Evolutionary conservation across 495 filamentous ascomycete genomes (phyloP), one percentile per base, ranked within the genome.

Genomic region (Coniosporium apollinis): DNA sequence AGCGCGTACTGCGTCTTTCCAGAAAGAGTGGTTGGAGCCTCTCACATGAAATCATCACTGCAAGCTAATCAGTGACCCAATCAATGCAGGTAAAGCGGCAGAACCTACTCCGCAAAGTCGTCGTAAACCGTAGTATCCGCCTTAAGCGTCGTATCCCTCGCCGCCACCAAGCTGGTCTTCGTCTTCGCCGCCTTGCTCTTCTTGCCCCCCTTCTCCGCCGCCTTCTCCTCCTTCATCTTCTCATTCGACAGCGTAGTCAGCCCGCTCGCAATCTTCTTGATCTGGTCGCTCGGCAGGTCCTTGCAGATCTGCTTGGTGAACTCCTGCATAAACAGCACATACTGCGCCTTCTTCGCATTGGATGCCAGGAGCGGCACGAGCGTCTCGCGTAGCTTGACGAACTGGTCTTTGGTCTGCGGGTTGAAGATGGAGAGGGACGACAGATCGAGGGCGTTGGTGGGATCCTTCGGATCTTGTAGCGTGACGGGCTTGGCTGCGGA

Each of bases 221-320:
- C 70, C 65, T 94, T 92, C 72, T 99, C 91, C 59, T 94, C 89
- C 65, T 82, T 91, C 82, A 94, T 82, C 70, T 89, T 94, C 71
- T 99, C 91, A 50, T 99, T 99, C 47, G 81, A 67, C 32, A 93
- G 64, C 8, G 79, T 76, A 15, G 84, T 87, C 50, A 96, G 57
- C 19, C 70, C 69, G 60, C 76, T 87, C 3, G 83, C 71, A 38
- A 94, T 70, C 67, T 94, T 94, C 72, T 93, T 92, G 52, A 94
- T 84, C 59, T 96, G 83, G 36, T 82, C 74, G 50, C 79, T 87
- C 6, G 78, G 70, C 38, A 96, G 58, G 30, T 96, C 91, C 62
- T 85, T 89, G 43, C 73, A 72, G 13, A 99, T 63, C 50, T 79
- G 72, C 63, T 89, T 92, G 17, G 69, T 54, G 52, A 96, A 91